phyloP scores from a whole-genome alignment of 352 stramenopile genomes.

The Phytophthora pseudosyringae region DNA sequence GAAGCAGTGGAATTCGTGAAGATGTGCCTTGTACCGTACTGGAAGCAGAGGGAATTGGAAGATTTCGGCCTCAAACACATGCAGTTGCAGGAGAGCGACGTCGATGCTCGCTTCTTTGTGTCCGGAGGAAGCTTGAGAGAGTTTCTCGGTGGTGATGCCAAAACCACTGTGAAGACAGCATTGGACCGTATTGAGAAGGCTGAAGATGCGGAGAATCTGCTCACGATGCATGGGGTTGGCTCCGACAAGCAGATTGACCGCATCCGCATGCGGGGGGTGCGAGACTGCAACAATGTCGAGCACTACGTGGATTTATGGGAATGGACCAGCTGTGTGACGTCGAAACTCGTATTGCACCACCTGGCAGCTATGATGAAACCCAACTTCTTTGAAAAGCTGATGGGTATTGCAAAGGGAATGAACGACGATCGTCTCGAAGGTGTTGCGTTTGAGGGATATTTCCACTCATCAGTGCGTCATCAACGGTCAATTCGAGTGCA shows the following conservation, averaged over 20 bases:
- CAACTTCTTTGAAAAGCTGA: constrained; percentile 6
- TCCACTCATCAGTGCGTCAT: constrained; percentile 14
- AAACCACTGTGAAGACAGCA: neutral
- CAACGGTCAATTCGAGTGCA: neutral
- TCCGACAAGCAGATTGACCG: neutral
- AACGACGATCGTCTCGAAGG: constrained; percentile 26
- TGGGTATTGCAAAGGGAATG: constrained; percentile 3
- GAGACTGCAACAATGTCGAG: neutral
- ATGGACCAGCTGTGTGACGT: constrained; percentile 3
- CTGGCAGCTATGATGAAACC: neutral
- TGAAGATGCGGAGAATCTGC: neutral
- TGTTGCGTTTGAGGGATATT: constrained; percentile 21
- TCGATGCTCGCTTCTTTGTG: constrained; percentile 10
- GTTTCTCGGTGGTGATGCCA: constrained; percentile 5
- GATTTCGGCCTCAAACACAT: neutral
- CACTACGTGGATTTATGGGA: neutral
- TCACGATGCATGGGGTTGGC: neutral
- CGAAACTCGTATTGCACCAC: too few relatives aligned
- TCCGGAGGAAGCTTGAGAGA: constrained; percentile 13
- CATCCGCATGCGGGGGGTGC: constrained; percentile 3
- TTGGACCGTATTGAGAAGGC: neutral
- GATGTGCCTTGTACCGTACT: constrained; percentile 20
- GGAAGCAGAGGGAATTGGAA: constrained; percentile 4
- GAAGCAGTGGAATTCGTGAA: neutral
- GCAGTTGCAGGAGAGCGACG: neutral